These are phyloP conservation scores for Pseudohalonectria lignicola DNA, from an alignment of 2,329 filamentous ascomycete genomes.

Conservation along the genomic window DNA sequence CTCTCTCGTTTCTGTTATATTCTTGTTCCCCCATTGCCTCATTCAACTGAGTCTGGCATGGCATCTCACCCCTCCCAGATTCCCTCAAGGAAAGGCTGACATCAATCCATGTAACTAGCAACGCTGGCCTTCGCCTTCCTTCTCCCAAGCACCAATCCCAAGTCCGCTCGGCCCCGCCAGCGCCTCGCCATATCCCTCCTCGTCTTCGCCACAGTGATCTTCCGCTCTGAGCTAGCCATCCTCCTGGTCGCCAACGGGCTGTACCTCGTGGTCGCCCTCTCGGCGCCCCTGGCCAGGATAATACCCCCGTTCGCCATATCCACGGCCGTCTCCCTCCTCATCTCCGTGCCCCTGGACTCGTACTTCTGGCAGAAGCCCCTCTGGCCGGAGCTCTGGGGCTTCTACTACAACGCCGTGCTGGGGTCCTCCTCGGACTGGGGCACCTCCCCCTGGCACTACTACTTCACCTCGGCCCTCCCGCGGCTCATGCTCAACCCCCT, in stretches of 20 bases:
- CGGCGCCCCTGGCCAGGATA: slow-evolving; percentile 43
- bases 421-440: slow-evolving; percentile 84
- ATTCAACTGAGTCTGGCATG: no score
- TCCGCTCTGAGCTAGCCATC: slow-evolving; percentile 81
- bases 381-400: slow-evolving; percentile 86
- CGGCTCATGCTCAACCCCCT: slow-evolving; percentile 76
- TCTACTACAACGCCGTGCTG: slow-evolving; percentile 82
- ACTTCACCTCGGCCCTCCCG: slow-evolving; percentile 72
- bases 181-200: slow-evolving; percentile 62
- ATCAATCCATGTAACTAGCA: no score
- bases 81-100: no score
- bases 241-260: slow-evolving; percentile 59
- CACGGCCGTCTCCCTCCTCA: slow-evolving; percentile 51
- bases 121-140: slow-evolving; percentile 50
- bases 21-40: no score
- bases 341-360: slow-evolving; percentile 72
- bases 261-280: slow-evolving; percentile 47
- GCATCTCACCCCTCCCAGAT: no score
- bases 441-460: slow-evolving; percentile 73
- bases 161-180: slow-evolving; percentile 30
- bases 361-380: slow-evolving; percentile 84
- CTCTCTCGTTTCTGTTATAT: no score
- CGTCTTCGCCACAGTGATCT: slow-evolving; percentile 71
- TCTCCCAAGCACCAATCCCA: slow-evolving; percentile 22
- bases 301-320: slow-evolving; percentile 56